phyloP scores from a whole-genome alignment of 495 filamentous ascomycete species.

The Hypoxylon rickii region DNA sequence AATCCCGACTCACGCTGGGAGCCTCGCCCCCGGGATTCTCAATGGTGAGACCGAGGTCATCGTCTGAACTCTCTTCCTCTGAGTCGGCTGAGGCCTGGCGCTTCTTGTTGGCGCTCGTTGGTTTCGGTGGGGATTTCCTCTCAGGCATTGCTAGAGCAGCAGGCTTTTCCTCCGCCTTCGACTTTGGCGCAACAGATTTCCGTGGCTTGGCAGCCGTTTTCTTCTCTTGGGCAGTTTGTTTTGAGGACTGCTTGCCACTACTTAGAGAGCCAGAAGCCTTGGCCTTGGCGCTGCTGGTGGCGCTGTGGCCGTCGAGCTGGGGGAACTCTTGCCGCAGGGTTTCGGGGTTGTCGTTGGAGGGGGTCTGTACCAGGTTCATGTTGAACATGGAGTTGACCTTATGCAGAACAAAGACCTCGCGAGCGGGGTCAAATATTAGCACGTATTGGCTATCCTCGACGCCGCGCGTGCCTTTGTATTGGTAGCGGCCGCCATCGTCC shows the following conservation, averaged over 20 bases:
- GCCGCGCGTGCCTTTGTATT: conserved; percentile 54
- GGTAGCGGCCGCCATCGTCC: conserved; percentile 53
- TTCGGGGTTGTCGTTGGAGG: conserved; percentile 44
- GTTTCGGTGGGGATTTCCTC: conserved; percentile 38
- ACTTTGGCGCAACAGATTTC: conserved; percentile 32
- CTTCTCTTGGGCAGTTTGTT: conserved; percentile 22
- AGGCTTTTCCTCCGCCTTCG: conserved; percentile 33
- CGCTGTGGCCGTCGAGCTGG: conserved; percentile 42
- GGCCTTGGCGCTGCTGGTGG: conserved; percentile 27
- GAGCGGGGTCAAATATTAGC: conserved; percentile 58
- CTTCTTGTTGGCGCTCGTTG: conserved; percentile 15
- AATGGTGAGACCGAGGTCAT: conserved; percentile 50
- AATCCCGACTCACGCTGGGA: conserved; percentile 34
- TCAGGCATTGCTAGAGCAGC: conserved; percentile 18
- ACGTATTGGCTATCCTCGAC: conserved; percentile 56
- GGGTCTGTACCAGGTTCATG: conserved; percentile 58
- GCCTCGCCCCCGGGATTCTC: conserved; percentile 50
- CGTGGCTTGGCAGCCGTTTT: conserved; percentile 33
- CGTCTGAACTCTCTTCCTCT: conserved; percentile 52
- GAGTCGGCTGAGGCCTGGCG: conserved; percentile 34
- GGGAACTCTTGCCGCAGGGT: conserved; percentile 47
- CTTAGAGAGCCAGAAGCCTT: conserved; percentile 13
- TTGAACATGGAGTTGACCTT: conserved; percentile 62
- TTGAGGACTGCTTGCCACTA: conserved; percentile 22
- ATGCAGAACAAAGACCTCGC: conserved; percentile 61